Evolutionary conservation across 352 stramenopile species (phyloP).

Genomic region (Phytophthora tentaculata): DNA sequence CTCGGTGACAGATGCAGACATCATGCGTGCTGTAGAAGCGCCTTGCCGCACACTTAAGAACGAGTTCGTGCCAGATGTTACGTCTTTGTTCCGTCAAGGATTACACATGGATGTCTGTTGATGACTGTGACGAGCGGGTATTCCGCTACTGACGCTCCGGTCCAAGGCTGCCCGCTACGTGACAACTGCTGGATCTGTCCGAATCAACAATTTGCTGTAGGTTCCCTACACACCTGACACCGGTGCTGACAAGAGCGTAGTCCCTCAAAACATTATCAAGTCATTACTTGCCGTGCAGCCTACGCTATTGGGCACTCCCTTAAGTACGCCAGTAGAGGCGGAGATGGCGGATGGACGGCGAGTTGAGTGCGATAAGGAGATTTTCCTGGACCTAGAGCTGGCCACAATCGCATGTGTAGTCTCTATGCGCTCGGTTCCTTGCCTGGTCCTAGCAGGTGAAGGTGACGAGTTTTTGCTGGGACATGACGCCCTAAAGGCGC

Average conservation of each 20-base stretch:
- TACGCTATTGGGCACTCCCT: neutral
- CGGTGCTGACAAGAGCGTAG: conserved; percentile 1
- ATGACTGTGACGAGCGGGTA: too few species aligned
- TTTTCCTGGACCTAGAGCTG: conserved; percentile 13
- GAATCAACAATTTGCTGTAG: conserved; percentile 5
- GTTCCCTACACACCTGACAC: neutral
- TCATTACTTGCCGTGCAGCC: conserved; percentile 4
- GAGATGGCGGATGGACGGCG: conserved; percentile 15
- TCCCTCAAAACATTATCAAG: conserved; percentile 1
- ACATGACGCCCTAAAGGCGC: neutral
- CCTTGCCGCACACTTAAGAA: too few species aligned
- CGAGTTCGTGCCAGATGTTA: too few species aligned
- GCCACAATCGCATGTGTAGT: neutral
- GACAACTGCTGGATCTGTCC: neutral
- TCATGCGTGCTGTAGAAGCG: too few species aligned
- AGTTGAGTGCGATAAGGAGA: conserved; percentile 1
- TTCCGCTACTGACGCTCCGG: neutral
- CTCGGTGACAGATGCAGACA: too few species aligned
- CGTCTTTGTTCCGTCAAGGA: too few species aligned
- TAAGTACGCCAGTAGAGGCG: conserved; percentile 3
- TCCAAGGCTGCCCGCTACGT: conserved; percentile 2
- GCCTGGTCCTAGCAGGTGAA: neutral
- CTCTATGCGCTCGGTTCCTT: neutral
- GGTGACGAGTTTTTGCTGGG: neutral
- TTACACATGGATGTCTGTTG: too few species aligned